phyloP scores from a whole-genome alignment of 2,329 filamentous ascomycete species.

The Pseudophaeomoniella oleicola region DNA sequence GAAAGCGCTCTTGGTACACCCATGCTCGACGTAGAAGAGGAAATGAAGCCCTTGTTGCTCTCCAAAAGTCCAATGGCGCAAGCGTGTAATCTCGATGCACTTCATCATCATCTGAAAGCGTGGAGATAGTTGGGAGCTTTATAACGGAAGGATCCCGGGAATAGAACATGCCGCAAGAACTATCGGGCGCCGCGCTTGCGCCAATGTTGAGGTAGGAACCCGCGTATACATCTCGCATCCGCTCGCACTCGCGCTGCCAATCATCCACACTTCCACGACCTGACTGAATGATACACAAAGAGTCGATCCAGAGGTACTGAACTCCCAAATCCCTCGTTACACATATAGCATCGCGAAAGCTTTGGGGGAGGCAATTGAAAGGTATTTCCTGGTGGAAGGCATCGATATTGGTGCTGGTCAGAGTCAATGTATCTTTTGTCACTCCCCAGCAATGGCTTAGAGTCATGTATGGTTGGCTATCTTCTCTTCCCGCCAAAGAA shows the following conservation, averaged over 20 bases:
- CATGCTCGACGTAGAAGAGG: slow-evolving; percentile 5
- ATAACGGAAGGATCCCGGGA: no score
- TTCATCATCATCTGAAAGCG: no score
- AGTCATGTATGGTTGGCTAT: neutral
- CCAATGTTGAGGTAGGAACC: slow-evolving; percentile 2
- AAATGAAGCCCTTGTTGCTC: no score
- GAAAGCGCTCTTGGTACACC: slow-evolving; percentile 7
- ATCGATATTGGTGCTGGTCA: neutral
- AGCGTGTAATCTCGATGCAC: no score
- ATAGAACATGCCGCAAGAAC: no score
- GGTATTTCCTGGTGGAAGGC: neutral
- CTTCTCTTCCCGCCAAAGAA: no score
- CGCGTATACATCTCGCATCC: slow-evolving; percentile 1
- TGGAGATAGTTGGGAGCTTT: no score
- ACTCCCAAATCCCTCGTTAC: neutral
- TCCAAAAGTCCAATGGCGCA: no score
- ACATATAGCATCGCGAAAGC: neutral
- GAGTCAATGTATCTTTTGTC: neutral
- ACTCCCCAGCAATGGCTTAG: neutral
- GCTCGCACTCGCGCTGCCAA: neutral
- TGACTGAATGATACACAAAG: slow-evolving; percentile 1
- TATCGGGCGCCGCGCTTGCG: neutral
- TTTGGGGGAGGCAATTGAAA: neutral
- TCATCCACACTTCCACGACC: slow-evolving; percentile 6
- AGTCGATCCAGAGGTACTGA: slow-evolving; percentile 1